Percentiles rank a stretch among this genome's conserved stretches.
Conservation (phyloP, 2,329 filamentous ascomycete species). For the Penicillium crustosum region DNA sequence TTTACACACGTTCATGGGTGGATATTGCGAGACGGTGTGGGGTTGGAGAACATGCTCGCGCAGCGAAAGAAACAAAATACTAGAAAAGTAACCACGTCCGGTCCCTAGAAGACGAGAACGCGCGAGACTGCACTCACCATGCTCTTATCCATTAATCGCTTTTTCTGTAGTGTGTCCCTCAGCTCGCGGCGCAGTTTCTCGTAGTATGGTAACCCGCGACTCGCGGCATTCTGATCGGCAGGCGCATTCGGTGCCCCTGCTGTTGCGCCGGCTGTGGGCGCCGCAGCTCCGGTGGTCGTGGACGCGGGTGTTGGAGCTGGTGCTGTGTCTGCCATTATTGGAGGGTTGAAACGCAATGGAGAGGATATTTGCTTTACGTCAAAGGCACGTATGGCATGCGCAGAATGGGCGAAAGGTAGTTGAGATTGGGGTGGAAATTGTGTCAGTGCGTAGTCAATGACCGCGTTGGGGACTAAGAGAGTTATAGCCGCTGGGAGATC, state of each 20-base stretch:
- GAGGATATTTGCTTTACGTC: neutral
- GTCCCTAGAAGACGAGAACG: neutral
- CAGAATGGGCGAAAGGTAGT: neutral
- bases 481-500: neutral
- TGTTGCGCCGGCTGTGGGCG: slow-evolving; percentile 22
- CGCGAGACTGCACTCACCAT: slow-evolving; percentile 46
- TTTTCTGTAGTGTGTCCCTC: slow-evolving; percentile 65
- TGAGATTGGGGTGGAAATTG: neutral
- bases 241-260: slow-evolving; percentile 24
- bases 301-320: slow-evolving; percentile 31
- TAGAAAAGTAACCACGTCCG: neutral
- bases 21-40: neutral
- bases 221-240: slow-evolving; percentile 30
- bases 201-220: slow-evolving; percentile 63
- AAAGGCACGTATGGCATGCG: neutral
- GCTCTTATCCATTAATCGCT: slow-evolving; percentile 61
- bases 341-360: neutral
- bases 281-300: slow-evolving; percentile 19
- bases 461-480: slow-evolving; percentile 7
- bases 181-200: slow-evolving; percentile 69
- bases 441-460: neutral
- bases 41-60: neutral
- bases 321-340: slow-evolving; percentile 44
- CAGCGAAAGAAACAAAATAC: neutral
- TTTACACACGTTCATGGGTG: neutral